Base-by-base conservation (phyloP, 2,329 filamentous ascomycete genomes). In the Dichotomopilus funicola region DNA sequence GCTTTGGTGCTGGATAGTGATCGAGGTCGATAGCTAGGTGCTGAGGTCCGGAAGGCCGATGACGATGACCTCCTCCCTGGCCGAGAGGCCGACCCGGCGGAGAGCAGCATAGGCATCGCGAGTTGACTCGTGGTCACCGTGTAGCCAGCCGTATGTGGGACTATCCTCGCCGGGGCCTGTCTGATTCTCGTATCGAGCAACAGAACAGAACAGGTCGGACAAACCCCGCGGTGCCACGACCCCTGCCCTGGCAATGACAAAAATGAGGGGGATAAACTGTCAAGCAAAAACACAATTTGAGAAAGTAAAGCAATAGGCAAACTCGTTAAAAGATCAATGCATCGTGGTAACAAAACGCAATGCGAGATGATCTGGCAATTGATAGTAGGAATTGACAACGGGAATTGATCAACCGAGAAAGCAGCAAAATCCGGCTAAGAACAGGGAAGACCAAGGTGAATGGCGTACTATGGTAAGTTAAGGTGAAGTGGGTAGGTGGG, bases 311-410 rank as follows among this genome's bases (percentile, higher is more conserved):
- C 34, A 40, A 12, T 34, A 41, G 13, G 41, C 6, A 51, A 54
- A 27, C 48, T 3, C 7, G 47, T 37, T 7, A 36, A 50, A 41
- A 50, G 35, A 40, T 45, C 35, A 54, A n/a, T 13, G 13, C 27
- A 40, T 46, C 43, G 38, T 48, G 5, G 44, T 40, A 38, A 35
- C 13, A 13, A 7, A 19, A 12, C 35, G 13, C 40, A 42, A 38
- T 53, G 47, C 51, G 40, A 42, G 49, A 55, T 58, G 60, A 59
- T 53, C 54, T 60, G 56, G 58, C 49, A 56, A 33, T 37, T 55
- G 37, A 49, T 49, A n/a, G n/a, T n/a, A n/a, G 19, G 2, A 27
- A 27, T 27, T 2, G 19, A 27, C 19, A 27, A 27, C 19, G 19
- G 19, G 19, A 27, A 27, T 3, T 27, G 19, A 27, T 27, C 19